Evolutionary conservation across 2,329 filamentous ascomycete genomes (phyloP).

Genomic region (Fusarium sp.): DNA sequence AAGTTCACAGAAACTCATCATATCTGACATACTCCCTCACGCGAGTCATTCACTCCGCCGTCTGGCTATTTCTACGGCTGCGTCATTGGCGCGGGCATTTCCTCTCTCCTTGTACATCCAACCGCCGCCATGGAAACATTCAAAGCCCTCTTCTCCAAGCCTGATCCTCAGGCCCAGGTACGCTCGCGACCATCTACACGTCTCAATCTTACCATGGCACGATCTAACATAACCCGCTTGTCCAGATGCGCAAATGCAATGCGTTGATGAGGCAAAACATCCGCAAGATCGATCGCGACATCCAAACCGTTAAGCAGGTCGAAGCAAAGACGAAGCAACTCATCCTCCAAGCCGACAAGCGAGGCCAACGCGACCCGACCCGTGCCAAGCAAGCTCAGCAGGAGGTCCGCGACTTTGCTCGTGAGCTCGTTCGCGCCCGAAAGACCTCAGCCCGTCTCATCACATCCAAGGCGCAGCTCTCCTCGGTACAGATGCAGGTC

Average conservation of each 20-base stretch:
- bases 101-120: slow-evolving; percentile 11
- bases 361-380: slow-evolving; percentile 83
- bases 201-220: background rate
- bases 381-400: slow-evolving; percentile 82
- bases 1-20: background rate
- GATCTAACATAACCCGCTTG: slow-evolving; percentile 6
- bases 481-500: slow-evolving; percentile 96
- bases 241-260: slow-evolving; percentile 94
- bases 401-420: slow-evolving; percentile 89
- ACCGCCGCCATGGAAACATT: slow-evolving; percentile 81
- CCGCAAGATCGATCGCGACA: slow-evolving; percentile 95
- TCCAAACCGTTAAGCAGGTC: slow-evolving; percentile 79
- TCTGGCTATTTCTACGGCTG: slow-evolving; percentile 39
- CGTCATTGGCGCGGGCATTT: slow-evolving; percentile 45
- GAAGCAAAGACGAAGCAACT: slow-evolving; percentile 88
- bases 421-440: slow-evolving; percentile 86
- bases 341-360: slow-evolving; percentile 85
- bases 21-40: background rate
- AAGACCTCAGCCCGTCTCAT: slow-evolving; percentile 80
- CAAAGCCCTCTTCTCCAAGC: slow-evolving; percentile 88
- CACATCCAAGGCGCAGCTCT: slow-evolving; percentile 91
- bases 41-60: slow-evolving; percentile 14
- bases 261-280: slow-evolving; percentile 88
- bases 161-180: slow-evolving; percentile 94
- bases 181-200: slow-evolving; percentile 39